Conservation (phyloP, 129 eudicot genomes). For the Sambucus nigra region DNA sequence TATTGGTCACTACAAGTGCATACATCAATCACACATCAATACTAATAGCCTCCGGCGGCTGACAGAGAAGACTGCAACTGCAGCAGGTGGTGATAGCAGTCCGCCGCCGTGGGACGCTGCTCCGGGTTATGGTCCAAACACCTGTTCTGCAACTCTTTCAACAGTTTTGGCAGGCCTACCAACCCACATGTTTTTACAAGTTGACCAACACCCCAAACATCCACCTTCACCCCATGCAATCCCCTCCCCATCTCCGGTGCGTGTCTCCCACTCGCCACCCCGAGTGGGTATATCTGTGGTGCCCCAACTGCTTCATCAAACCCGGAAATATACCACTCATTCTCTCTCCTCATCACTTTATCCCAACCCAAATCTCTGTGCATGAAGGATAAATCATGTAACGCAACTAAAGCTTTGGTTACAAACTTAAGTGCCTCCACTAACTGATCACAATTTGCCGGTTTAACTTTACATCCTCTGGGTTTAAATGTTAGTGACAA, state of each 20-base stretch:
- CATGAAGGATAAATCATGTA: conserved; percentile 77
- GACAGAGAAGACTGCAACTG: conserved; percentile 74
- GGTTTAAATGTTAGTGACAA: conserved; percentile 46
- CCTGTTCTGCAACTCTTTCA: conserved; percentile 66
- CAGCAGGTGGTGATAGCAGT: conserved; percentile 80
- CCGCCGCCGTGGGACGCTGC: conserved; percentile 89
- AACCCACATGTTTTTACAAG: conserved; percentile 58
- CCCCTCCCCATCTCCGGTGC: conserved; percentile 79
- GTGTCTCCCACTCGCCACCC: conserved; percentile 25
- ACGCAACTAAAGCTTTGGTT: conserved; percentile 57
- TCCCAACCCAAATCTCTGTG: conserved; percentile 78
- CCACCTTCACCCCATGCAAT: conserved; percentile 72
- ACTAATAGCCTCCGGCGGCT: conserved; percentile 30
- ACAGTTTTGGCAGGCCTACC: conserved; percentile 41
- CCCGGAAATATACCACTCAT: conserved; percentile 57
- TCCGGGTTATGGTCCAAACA: conserved; percentile 79
- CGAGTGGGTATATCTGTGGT: conserved; percentile 58
- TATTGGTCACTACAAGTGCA: background rate
- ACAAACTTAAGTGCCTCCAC: conserved; percentile 56
- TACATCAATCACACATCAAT: conserved; percentile 18
- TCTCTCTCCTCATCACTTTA: conserved; percentile 46
- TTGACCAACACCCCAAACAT: conserved; percentile 74
- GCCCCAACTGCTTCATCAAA: conserved; percentile 65
- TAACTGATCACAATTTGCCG: conserved; percentile 34
- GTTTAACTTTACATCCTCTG: conserved; percentile 55